phyloP scores from a whole-genome alignment of 495 filamentous ascomycete species.

The Neurospora sp. region DNA sequence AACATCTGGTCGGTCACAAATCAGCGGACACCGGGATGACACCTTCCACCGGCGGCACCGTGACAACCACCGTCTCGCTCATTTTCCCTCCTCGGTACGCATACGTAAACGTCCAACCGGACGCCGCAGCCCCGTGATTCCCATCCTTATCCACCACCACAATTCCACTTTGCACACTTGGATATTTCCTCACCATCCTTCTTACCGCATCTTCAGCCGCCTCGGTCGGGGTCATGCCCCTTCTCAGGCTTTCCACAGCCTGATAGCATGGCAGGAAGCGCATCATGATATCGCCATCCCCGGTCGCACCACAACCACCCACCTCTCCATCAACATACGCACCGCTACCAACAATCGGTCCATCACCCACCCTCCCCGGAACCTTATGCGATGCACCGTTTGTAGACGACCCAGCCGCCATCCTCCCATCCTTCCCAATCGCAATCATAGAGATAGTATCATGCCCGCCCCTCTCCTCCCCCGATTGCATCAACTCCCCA shows the following conservation, averaged over 20 bases:
- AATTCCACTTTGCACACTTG: slow-evolving; percentile 31
- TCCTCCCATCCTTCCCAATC: slow-evolving; percentile 23
- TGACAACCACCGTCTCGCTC: slow-evolving; percentile 30
- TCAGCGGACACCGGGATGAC: not conserved
- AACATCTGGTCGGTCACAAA: not conserved
- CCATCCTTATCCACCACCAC: slow-evolving; percentile 34
- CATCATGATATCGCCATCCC: slow-evolving; percentile 44
- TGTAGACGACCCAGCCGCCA: slow-evolving; percentile 40
- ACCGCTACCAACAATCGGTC: slow-evolving; percentile 36
- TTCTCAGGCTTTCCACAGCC: slow-evolving; percentile 35
- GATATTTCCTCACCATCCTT: slow-evolving; percentile 35
- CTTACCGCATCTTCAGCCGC: slow-evolving; percentile 36
- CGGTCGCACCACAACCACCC: slow-evolving; percentile 39
- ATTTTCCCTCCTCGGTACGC: slow-evolving; percentile 33
- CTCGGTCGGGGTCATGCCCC: slow-evolving; percentile 28
- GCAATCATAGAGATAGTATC: slow-evolving; percentile 41
- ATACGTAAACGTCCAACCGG: slow-evolving; percentile 39
- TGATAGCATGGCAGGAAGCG: slow-evolving; percentile 41
- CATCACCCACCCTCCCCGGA: slow-evolving; percentile 37
- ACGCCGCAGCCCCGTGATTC: slow-evolving; percentile 34
- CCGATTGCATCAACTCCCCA: not conserved
- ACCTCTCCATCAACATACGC: slow-evolving; percentile 40
- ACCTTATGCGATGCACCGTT: slow-evolving; percentile 39
- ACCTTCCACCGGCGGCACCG: slow-evolving; percentile 20
- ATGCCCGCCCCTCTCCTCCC: slow-evolving; percentile 13